Conservation (phyloP, 1,139 yeast genomes). For the Insectozyma bohioensis region DNA sequence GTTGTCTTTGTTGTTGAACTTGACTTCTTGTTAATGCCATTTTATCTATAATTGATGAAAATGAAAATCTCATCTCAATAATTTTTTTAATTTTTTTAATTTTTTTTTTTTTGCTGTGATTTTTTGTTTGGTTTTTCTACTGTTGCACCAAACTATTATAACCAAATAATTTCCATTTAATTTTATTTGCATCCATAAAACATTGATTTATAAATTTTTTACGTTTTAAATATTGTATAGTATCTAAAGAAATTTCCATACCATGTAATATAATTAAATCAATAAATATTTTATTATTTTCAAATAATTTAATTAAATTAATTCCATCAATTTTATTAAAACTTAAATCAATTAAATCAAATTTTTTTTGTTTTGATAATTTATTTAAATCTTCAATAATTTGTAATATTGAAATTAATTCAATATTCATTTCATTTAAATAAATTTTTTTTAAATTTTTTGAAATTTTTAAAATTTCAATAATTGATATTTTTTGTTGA, state of each 20-base stretch:
- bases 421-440: conserved; percentile 39
- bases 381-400: conserved; percentile 26
- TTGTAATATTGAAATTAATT: conserved; percentile 33
- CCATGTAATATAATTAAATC: conserved; percentile 35
- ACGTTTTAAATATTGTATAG: conserved; percentile 24
- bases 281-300: conserved; percentile 14
- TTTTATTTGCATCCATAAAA: conserved; percentile 26
- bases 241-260: conserved; percentile 31
- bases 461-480: conserved; percentile 22
- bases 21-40: conserved; percentile 30
- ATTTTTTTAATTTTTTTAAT: too few relatives aligned
- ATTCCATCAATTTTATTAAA: conserved; percentile 41
- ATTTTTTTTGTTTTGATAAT: conserved; percentile 6
- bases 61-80: too few relatives aligned
- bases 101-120: neutral
- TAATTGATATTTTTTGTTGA: conserved; percentile 18
- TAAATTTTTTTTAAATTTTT: conserved; percentile 27
- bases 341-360: conserved; percentile 35
- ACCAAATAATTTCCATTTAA: conserved; percentile 40
- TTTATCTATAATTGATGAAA: too few relatives aligned
- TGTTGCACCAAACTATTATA: conserved; percentile 22
- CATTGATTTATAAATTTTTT: conserved; percentile 22
- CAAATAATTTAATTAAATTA: conserved; percentile 37
- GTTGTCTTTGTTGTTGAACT: conserved; percentile 8
- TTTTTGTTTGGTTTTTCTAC: too few relatives aligned